These are phyloP conservation scores for Phytophthora pini DNA, from an alignment of 352 stramenopile species.

Conservation along the genomic window DNA sequence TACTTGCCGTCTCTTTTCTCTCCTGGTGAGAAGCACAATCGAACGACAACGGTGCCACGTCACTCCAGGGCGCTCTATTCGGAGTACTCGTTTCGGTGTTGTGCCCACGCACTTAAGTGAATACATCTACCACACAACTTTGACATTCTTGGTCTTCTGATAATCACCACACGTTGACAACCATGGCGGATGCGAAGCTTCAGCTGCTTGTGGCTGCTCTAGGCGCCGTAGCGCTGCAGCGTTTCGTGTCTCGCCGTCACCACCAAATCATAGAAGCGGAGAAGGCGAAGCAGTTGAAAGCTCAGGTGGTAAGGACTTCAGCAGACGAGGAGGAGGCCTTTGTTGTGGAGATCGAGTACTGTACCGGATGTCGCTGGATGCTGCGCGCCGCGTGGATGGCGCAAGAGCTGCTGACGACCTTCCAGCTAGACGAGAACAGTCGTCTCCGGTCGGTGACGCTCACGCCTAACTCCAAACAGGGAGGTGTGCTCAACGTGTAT, in stretches of 20 bases:
- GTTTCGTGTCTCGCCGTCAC: constrained; percentile 37
- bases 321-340: constrained; percentile 35
- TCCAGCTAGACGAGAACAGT: constrained; percentile 74
- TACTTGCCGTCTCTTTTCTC: constrained; percentile 15
- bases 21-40: constrained; percentile 11
- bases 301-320: background rate
- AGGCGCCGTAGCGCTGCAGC: constrained; percentile 49
- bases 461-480: constrained; percentile 63
- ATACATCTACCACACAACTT: background rate
- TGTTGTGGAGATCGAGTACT: constrained; percentile 93
- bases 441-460: constrained; percentile 66
- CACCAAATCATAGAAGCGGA: constrained; percentile 6
- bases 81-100: constrained; percentile 20
- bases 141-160: background rate
- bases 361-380: constrained; percentile 91
- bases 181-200: constrained; percentile 30
- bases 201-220: constrained; percentile 35
- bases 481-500: constrained; percentile 76
- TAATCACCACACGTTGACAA: constrained; percentile 20
- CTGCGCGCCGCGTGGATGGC: constrained; percentile 89
- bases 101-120: constrained; percentile 15
- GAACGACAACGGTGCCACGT: constrained; percentile 23
- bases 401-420: constrained; percentile 93
- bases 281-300: constrained; percentile 17
- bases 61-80: constrained; percentile 21